phyloP scores from a whole-genome alignment of 2,329 filamentous ascomycete genomes.

The Cadophora sp. region DNA sequence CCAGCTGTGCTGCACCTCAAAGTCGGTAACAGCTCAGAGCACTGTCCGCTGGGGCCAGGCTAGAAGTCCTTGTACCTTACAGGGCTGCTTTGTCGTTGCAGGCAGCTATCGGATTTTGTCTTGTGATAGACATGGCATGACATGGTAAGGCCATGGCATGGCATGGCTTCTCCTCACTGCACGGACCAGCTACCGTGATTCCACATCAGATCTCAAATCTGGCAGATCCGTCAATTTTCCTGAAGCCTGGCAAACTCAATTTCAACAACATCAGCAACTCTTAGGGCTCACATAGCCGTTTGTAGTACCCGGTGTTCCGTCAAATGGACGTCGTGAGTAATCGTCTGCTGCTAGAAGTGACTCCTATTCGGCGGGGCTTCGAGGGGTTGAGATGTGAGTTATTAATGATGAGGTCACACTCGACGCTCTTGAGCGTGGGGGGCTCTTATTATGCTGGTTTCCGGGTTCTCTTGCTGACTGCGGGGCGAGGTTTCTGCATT shows the following conservation, averaged over 20 bases:
- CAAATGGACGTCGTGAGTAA: constrained; percentile 28
- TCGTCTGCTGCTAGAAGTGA: constrained; percentile 13
- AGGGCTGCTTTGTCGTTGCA: constrained; percentile 7
- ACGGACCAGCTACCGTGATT: constrained; percentile 26
- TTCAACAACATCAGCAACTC: constrained; percentile 24
- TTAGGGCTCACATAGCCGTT: not conserved
- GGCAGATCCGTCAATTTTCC: constrained; percentile 17
- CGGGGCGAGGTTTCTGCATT: constrained; percentile 34
- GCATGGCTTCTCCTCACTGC: constrained; percentile 7
- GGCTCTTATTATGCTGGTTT: constrained; percentile 28
- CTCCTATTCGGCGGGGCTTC: constrained; percentile 28
- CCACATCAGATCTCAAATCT: constrained; percentile 26
- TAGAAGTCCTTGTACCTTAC: constrained; percentile 25
- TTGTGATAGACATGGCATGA: constrained; percentile 18
- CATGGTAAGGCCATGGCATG: not conserved
- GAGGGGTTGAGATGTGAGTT: constrained; percentile 25
- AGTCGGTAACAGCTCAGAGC: constrained; percentile 15
- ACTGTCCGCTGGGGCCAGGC: not conserved
- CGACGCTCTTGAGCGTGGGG: constrained; percentile 35
- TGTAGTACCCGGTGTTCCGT: constrained; percentile 27
- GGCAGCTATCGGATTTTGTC: constrained; percentile 15
- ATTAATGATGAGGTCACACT: constrained; percentile 42
- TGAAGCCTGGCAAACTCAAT: constrained; percentile 29
- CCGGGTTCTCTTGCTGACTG: constrained; percentile 35
- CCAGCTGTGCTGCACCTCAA: constrained; percentile 16